Evolutionary conservation across 2,329 filamentous ascomycete genomes (phyloP).

Genomic region (Plectosphaerella plurivora): DNA sequence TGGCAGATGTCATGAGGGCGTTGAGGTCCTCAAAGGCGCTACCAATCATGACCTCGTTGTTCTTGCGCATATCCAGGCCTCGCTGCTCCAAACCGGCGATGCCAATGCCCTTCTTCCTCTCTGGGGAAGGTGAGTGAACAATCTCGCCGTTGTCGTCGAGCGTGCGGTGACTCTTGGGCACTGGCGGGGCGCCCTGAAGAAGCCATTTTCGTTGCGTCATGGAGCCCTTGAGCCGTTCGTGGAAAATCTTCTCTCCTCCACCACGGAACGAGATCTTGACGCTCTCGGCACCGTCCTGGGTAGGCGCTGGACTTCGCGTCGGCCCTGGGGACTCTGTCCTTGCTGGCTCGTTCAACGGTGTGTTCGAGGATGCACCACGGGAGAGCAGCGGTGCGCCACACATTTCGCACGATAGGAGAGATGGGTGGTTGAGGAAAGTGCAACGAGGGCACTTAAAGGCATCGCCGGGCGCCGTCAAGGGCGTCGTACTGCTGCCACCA

Average conservation of each 20-base stretch:
- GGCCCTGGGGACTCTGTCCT: slow-evolving; percentile 78
- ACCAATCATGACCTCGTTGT: slow-evolving; percentile 90
- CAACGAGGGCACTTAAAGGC: slow-evolving; percentile 75
- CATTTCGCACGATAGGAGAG: slow-evolving; percentile 80
- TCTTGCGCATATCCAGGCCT: slow-evolving; percentile 78
- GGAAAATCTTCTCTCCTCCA: slow-evolving; percentile 86
- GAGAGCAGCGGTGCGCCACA: slow-evolving; percentile 74
- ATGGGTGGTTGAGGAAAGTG: slow-evolving; percentile 91
- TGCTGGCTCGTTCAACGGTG: slow-evolving; percentile 28
- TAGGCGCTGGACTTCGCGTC: slow-evolving; percentile 41
- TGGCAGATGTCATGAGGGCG: slow-evolving; percentile 94
- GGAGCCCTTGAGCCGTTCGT: slow-evolving; percentile 81
- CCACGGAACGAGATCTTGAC: slow-evolving; percentile 90
- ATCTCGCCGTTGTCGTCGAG: slow-evolving; percentile 29
- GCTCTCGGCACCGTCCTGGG: slow-evolving; percentile 60
- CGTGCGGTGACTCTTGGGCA: slow-evolving; percentile 57
- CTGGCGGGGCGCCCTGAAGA: slow-evolving; percentile 80
- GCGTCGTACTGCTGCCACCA: slow-evolving; percentile 10
- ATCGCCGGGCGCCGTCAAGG: slow-evolving; percentile 24
- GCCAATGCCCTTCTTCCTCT: slow-evolving; percentile 62
- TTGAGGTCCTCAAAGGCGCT: slow-evolving; percentile 94
- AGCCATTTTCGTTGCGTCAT: slow-evolving; percentile 96
- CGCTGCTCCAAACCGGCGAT: slow-evolving; percentile 90
- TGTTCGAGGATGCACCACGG: slow-evolving; percentile 34
- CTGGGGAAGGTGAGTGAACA: slow-evolving; percentile 16